Conservation (phyloP, 106 monocot genomes). For the Dactylorhiza incarnata region DNA sequence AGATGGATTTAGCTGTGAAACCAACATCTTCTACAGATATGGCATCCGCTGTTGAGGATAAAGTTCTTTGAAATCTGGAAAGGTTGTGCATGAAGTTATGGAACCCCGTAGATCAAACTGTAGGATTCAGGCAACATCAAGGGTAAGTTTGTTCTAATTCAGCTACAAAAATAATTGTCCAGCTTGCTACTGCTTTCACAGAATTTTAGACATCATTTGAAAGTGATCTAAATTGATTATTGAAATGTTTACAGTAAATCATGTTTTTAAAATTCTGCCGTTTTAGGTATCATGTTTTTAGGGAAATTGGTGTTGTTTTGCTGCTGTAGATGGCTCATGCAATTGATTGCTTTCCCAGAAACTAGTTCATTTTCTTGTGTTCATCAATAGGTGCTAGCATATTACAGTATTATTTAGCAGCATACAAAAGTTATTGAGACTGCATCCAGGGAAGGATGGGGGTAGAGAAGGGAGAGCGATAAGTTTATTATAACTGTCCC, state of each 20-base stretch:
- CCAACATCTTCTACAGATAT: constrained; percentile 33
- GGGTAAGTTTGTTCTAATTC: constrained; percentile 34
- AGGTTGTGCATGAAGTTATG: constrained; percentile 17
- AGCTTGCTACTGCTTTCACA: neutral
- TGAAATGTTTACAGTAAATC: neutral
- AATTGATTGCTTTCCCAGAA: too few species aligned
- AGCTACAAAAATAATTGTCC: neutral
- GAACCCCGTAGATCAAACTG: constrained; percentile 91
- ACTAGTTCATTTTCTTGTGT: too few species aligned
- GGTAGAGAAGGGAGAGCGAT: too few species aligned
- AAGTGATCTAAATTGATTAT: neutral
- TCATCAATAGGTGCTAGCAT: too few species aligned
- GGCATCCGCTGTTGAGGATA: constrained; percentile 23
- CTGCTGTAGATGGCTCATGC: too few species aligned
- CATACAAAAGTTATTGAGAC: too few species aligned
- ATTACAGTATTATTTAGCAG: too few species aligned
- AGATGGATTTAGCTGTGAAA: constrained; percentile 14
- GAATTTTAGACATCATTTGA: neutral
- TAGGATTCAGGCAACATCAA: constrained; percentile 87
- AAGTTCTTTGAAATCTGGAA: constrained; percentile 22
- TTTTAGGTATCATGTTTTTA: too few species aligned
- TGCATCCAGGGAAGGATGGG: too few species aligned
- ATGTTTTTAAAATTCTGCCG: neutral
- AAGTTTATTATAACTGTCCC: too few species aligned
- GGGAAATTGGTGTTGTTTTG: too few species aligned